Base-by-base conservation (phyloP, 164 flowering plant genomes). In the Nymphaea thermarum region DNA sequence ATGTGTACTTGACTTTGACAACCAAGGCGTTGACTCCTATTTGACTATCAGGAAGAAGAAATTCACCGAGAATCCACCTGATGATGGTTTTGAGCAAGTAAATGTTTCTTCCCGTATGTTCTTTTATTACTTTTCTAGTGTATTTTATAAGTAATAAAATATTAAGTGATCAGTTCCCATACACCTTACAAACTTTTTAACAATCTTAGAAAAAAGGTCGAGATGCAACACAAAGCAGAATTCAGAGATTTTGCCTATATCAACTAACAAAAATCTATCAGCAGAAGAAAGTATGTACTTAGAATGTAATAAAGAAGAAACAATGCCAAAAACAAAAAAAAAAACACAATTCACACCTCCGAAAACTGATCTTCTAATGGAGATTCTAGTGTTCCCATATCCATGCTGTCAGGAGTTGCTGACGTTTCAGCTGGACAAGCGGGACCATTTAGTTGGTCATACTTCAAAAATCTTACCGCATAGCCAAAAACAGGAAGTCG, bases 401-500 rank as follows among this genome's bases (percentile, higher is more conserved):
- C 95, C 60, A 80, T 60, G 66, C 77, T 78, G 42, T 89, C 94
- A 69, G 90, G 87, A 63, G 88, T 86, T 66, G 64, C 63, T 47
- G 92, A 89, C 65, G 82, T 88, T 77, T 87, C 93, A 60, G 85
- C 86, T 78, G 78, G 80, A 63, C 71, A 68, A 51, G 72, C 53
- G 64, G 66, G 71, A 68, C 71, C 73, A 63, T 65, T 47, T 63
- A 82, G 76, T 42, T 75, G 76, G 71, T 77, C 85, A 65, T 71
- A 77, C 67, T 83, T 80, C 85, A 92, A 74, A 72, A 90, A 93
- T 71, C 95, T 84, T 45, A 84, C 57, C 4, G 95, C 98, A 81
- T 95, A 95, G 69, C 77, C 84, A 76, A 75, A 78, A 76, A 92
- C 62, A 61, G 81, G 64, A 74, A 68, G 69, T 25, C 57, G 62